Conservation (phyloP, 2,329 filamentous ascomycete species). For the Fusarium brachygibbosum region DNA sequence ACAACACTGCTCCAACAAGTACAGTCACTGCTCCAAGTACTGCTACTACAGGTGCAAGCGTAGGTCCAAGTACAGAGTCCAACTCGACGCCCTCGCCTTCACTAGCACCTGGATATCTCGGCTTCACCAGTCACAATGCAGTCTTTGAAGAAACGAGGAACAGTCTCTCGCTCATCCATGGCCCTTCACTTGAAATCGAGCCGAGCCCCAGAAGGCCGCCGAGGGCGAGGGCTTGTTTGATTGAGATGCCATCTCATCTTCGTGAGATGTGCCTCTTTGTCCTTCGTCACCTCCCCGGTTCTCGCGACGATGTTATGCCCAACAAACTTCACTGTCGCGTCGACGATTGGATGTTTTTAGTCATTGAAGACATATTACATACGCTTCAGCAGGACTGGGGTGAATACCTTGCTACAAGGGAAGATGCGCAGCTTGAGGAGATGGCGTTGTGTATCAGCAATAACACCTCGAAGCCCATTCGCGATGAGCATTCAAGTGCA, state of each 20-base stretch:
- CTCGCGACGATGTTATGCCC: slow-evolving; percentile 36
- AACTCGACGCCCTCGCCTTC: slow-evolving; percentile 40
- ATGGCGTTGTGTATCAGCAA: slow-evolving; percentile 54
- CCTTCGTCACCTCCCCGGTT: slow-evolving; percentile 54
- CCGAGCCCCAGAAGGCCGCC: slow-evolving; percentile 12
- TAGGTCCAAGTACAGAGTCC: background rate
- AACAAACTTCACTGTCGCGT: slow-evolving; percentile 43
- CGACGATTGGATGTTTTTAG: slow-evolving; percentile 53
- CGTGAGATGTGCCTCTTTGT: slow-evolving; percentile 57
- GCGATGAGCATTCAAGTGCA: slow-evolving; percentile 53
- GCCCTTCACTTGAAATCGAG: slow-evolving; percentile 26
- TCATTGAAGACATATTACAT: slow-evolving; percentile 48
- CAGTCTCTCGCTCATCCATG: slow-evolving; percentile 54
- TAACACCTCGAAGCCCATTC: slow-evolving; percentile 56
- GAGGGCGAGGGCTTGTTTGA: slow-evolving; percentile 24
- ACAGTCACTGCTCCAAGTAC: background rate
- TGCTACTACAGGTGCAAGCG: background rate
- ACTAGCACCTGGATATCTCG: slow-evolving; percentile 56
- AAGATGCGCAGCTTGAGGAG: slow-evolving; percentile 53
- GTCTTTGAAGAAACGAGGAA: slow-evolving; percentile 60
- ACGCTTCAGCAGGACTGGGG: slow-evolving; percentile 54
- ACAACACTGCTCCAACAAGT: background rate
- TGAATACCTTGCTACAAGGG: slow-evolving; percentile 43
- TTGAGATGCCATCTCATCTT: slow-evolving; percentile 46
- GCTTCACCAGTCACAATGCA: slow-evolving; percentile 59